These are phyloP conservation scores for Helotiales sp. DNA, from an alignment of 2,329 filamentous ascomycete genomes.

Conservation along the genomic window DNA sequence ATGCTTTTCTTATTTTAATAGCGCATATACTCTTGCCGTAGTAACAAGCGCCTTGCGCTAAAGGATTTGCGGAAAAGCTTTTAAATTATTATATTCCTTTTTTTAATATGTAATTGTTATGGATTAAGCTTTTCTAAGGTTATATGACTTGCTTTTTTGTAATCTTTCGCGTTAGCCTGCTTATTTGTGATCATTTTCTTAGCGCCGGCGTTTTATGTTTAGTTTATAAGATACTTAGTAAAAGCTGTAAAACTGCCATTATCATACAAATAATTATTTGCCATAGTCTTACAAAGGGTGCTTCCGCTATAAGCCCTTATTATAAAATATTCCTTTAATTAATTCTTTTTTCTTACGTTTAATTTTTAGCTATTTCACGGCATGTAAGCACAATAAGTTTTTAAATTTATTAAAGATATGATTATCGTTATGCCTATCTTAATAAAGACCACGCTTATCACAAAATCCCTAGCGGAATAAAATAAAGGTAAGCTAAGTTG, in stretches of 20 bases:
- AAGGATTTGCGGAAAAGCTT: background rate
- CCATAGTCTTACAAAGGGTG: no score
- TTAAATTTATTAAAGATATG: no score
- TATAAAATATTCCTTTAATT: no score
- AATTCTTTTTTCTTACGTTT: no score
- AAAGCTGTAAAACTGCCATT: background rate
- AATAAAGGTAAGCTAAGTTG: no score
- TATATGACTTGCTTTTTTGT: background rate
- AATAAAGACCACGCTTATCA: no score
- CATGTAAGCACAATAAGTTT: no score
- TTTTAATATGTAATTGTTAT: background rate
- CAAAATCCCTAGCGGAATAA: no score
- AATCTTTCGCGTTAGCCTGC: no score
- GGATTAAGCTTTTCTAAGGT: background rate
- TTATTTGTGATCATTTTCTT: background rate
- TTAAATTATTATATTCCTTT: background rate
- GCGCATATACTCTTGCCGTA: background rate
- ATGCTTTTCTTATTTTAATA: background rate
- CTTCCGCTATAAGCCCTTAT: no score
- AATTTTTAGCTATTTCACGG: no score
- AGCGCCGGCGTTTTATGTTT: background rate
- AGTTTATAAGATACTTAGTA: background rate
- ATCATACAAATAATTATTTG: background rate
- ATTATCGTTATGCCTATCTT: no score
- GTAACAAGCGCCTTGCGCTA: background rate